These are phyloP conservation scores for Dryas alaskensis DNA, from an alignment of 306 rosid genomes.

Conservation along the genomic window DNA sequence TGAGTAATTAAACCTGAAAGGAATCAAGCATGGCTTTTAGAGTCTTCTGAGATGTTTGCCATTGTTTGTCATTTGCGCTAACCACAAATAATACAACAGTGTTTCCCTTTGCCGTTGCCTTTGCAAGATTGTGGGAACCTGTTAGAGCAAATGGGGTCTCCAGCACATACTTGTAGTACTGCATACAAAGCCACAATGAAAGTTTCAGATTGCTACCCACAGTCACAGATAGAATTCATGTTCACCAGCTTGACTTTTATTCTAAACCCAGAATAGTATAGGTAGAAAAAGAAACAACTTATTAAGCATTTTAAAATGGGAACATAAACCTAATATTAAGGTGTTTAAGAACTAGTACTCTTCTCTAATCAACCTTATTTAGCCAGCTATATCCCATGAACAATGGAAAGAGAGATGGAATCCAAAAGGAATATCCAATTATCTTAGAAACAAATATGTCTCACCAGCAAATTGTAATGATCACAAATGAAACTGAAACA, in stretches of 20 bases:
- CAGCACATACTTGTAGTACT: conserved; percentile 82
- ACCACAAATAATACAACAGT: conserved; percentile 87
- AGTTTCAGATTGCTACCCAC: conserved; percentile 5
- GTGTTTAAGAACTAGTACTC: no score
- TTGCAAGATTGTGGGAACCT: conserved; percentile 92
- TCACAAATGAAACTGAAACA: no score
- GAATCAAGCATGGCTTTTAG: conserved; percentile 87
- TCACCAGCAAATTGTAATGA: no score
- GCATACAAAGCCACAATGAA: conserved; percentile 30
- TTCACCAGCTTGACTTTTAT: background rate
- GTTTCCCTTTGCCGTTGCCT: conserved; percentile 96
- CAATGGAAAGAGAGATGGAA: no score
- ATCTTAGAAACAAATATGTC: no score
- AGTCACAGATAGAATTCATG: background rate
- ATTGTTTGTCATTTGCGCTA: conserved; percentile 89
- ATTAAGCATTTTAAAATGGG: background rate
- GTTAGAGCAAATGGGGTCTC: conserved; percentile 92
- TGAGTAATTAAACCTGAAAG: conserved; percentile 50
- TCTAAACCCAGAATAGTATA: no score
- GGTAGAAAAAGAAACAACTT: background rate
- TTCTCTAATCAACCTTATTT: no score
- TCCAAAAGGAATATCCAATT: no score
- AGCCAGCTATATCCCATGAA: no score
- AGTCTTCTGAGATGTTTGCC: conserved; percentile 70
- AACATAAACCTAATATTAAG: no score